Base-by-base conservation (phyloP, 257 asterid species). In the Anisodus acutangulus region DNA sequence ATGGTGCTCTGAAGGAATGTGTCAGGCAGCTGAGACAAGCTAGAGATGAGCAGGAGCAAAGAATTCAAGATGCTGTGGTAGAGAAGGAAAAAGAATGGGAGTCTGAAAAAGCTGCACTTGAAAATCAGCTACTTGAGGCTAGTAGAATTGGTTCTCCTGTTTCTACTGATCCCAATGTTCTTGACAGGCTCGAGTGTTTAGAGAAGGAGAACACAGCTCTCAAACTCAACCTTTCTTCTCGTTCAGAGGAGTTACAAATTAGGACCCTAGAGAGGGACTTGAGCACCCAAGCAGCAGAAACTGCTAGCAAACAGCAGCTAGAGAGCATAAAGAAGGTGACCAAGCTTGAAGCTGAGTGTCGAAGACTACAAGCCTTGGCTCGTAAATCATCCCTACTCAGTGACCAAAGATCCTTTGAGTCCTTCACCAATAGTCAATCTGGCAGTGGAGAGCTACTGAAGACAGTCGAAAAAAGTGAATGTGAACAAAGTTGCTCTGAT, bases 1-100 rank as follows among this genome's bases (percentile, higher is more conserved):
- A 94, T 84, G 89, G 92, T 16, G 97, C 98, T 83, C 91, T 94
- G 69, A 92, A 92, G 88, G 97, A 94, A 89, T 94, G 97, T 81
- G 98, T 91, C 41, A 87, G 91, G 84, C 95, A 92, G 55, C 89
- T 93, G 64, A 90, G 98, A 86, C 91, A 88, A 84, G 93, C 94
- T 26, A 88, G 87, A 86, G 95, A 93, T 22, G 94, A 93, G 84
- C 93, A 89, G 67, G 97, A 89, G 83, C 88, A 88, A 78, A 88
- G 82, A 66, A 82, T 88, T 49, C 71, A 86, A 16, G 89, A 90
- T 78, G 92, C 90, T 35, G 35, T 87, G n/a, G 78, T 45, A 9
- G 90, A 87, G 86, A 90, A 87, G 86, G 85, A 35, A 81, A 84
- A 71, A 6, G 89, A 88, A 81, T 89, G 92, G 91, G 95, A 91